phyloP scores from a whole-genome alignment of 257 asterid genomes.

The Solanum chiquidenum region DNA sequence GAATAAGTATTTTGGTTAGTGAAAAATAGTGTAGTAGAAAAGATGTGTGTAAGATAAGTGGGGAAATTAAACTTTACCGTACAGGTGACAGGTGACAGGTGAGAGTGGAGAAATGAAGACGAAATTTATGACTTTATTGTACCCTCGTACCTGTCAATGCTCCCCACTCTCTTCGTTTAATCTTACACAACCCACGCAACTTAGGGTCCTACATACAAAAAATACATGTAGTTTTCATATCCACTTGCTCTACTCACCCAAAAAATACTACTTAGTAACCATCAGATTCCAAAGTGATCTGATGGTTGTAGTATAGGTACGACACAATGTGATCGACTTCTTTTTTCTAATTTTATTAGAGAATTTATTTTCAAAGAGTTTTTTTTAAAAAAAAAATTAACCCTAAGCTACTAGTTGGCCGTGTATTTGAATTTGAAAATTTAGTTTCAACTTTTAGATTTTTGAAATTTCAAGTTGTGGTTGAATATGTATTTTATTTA shows the following conservation, averaged over 20 bases:
- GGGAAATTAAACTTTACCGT: not conserved
- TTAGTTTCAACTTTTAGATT: no score
- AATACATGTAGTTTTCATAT: no score
- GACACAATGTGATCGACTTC: not conserved
- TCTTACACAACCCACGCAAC: not conserved
- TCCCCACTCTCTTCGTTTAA: not conserved
- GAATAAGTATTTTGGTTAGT: no score
- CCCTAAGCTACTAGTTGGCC: not conserved
- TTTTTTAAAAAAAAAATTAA: no score
- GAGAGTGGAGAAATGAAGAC: not conserved
- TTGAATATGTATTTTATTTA: no score
- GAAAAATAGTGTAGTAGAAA: not conserved
- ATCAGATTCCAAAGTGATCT: not conserved
- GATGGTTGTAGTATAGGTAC: no score
- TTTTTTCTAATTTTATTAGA: no score
- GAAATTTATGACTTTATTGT: not conserved
- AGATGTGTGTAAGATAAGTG: not conserved
- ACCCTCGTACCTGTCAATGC: slow-evolving; percentile 7
- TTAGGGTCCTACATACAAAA: not conserved
- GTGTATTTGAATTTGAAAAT: no score
- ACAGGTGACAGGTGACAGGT: not conserved
- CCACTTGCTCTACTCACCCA: no score
- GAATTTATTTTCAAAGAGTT: not conserved
- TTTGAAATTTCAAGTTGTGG: not conserved
- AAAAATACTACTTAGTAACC: not conserved